Percentiles rank a stretch among this genome's conserved stretches.
Evolutionary conservation across 2,329 filamentous ascomycete genomes (phyloP).

Genomic region (Cladorrhinum sp.): DNA sequence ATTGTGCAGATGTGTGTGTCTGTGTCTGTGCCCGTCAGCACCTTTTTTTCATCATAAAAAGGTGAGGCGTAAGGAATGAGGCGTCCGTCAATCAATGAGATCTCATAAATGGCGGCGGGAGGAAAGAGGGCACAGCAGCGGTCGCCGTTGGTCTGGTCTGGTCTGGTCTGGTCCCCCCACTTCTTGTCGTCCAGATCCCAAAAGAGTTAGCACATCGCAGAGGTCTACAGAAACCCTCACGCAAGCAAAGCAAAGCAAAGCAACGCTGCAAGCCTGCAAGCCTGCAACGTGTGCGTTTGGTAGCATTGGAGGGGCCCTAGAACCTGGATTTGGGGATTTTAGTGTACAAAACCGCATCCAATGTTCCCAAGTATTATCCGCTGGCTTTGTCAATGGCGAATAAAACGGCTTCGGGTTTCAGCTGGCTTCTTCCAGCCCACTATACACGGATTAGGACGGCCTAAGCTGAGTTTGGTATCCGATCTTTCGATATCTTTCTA

Average conservation of each 20-base stretch:
- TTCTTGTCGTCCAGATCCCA: background rate
- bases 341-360: no score
- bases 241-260: background rate
- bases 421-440: background rate
- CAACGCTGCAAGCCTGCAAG: background rate
- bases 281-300: background rate
- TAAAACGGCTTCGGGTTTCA: background rate
- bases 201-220: background rate
- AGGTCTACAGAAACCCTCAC: background rate
- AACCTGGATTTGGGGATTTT: background rate
- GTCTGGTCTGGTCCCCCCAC: background rate
- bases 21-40: background rate
- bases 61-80: background rate
- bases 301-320: background rate
- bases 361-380: no score
- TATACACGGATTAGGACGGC: background rate
- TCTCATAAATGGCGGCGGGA: no score
- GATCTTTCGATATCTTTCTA: background rate
- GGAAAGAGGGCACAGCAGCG: background rate
- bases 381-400: no score
- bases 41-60: background rate
- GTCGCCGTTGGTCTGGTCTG: background rate
- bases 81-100: no score
- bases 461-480: background rate
- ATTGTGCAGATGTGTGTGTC: no score